Percentiles rank a stretch among this genome's conserved stretches.
Evolutionary conservation across 73 alveolate genomes (phyloP).

Genomic region (Paramecium pentaurelia): DNA sequence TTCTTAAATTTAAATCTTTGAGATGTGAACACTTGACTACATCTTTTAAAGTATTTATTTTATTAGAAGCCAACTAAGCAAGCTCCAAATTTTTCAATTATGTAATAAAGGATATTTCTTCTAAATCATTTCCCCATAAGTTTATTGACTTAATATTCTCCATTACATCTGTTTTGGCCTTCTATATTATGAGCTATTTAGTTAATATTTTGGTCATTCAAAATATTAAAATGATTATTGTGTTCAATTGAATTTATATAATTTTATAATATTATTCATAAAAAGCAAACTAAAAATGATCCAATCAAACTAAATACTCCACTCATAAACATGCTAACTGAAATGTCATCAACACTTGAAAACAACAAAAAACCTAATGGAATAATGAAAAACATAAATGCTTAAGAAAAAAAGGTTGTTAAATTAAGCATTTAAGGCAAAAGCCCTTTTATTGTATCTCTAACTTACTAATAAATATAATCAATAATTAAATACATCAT

Average conservation of each 20-base stretch:
- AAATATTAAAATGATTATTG: neutral
- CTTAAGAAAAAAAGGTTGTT: conserved; percentile 20
- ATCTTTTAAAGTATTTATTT: conserved; percentile 67
- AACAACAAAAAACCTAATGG: conserved; percentile 8
- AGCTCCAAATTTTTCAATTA: conserved; percentile 78
- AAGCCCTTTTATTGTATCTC: neutral
- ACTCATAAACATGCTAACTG: conserved; percentile 32
- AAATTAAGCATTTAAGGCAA: conserved; percentile 33
- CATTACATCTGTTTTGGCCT: conserved; percentile 69
- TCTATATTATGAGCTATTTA: conserved; percentile 69
- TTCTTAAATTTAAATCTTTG: conserved; percentile 77
- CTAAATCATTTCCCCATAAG: conserved; percentile 88
- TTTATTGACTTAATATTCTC: conserved; percentile 75
- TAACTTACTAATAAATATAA: neutral
- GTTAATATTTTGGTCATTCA: conserved; percentile 71
- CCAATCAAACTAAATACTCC: conserved; percentile 10
- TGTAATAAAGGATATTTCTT: conserved; percentile 75
- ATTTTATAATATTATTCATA: neutral
- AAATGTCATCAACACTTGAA: neutral
- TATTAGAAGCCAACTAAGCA: conserved; percentile 72
- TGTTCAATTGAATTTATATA: neutral
- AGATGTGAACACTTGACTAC: conserved; percentile 66
- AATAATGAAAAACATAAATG: neutral
- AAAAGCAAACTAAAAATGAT: conserved; percentile 13
- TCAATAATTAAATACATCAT: neutral